Evolutionary conservation across 345 rosid species (phyloP), one percentile per base, ranked within the genome.

Genomic region (Citrus hindsii): DNA sequence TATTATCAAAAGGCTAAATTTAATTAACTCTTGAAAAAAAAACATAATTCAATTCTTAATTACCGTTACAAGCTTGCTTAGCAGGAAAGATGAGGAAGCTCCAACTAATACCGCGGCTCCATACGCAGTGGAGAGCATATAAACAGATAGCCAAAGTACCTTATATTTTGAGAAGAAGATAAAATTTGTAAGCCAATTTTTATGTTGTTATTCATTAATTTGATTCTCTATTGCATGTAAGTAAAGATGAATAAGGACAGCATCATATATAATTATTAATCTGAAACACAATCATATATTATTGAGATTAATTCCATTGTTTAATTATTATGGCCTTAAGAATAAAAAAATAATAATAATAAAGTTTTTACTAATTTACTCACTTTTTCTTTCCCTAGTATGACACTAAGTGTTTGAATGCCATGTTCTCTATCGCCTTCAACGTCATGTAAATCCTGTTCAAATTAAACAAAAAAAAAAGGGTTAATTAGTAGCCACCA

Each of bases 401-500:
- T 75, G 33, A 80, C 75, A 24, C 77, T 61, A 24, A 82, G 59
- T 3, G 88, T 67, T 12, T 64, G 80, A 51, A 86, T 80, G 0
- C 89, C 85, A 25, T 70, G 80, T 24, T 77, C 55, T 46, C 48
- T 71, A 48, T 86, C 85, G 4, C 89, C 86, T 7, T 84, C 81
- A 7, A 82, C 79, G 35, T 86, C 89, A 35, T 84, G 87, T 37
- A 84, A 80, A 69, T 86, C 89, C 87, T 86, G 33, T 4, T 4
- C 33, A 32, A 32, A 32, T 32, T 32, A 32, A 32, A 32, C 33
- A 32, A 32, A 32, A 30, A 30, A 0, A 30, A 28, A 28, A 28
- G 0, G 33, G 5, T 32, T 32, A 4, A 32, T 32, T 32, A 32
- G 33, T 32, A 32, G 5, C 33, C 33, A 32, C 33, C 33, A 32